Evolutionary conservation across 148 eudicot genomes (phyloP).

Genomic region (Vaccinium corymbosum): DNA sequence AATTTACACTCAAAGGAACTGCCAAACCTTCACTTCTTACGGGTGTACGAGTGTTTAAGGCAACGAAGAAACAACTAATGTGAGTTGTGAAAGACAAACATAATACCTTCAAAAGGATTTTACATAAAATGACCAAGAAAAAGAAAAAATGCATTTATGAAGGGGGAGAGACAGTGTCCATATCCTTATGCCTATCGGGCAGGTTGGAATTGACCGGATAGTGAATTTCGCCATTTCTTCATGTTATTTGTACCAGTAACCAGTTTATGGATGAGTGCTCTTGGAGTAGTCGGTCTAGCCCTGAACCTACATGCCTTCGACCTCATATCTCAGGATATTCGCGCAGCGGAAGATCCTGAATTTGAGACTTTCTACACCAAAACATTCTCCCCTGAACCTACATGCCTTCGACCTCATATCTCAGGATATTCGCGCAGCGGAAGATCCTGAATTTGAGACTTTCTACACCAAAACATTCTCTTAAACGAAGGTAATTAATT

Average conservation of each 20-base stretch:
- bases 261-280: neutral
- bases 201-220: too few relatives aligned
- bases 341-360: neutral
- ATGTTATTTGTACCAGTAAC: neutral
- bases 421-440: neutral
- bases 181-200: too few relatives aligned
- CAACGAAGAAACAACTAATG: neutral
- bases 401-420: neutral
- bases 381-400: neutral
- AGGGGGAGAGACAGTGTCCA: too few relatives aligned
- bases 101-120: neutral
- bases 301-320: neutral
- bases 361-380: neutral
- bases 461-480: neutral
- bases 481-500: too few relatives aligned
- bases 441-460: neutral
- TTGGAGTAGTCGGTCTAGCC: neutral
- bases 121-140: too few relatives aligned
- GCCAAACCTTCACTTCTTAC: neutral
- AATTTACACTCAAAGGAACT: neutral
- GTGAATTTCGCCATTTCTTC: neutral
- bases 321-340: neutral
- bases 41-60: neutral
- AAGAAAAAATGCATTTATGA: too few relatives aligned
- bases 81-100: neutral